Evolutionary conservation across 1,284 basidiomycete species (phyloP).

Genomic region (Marasmius sp.): DNA sequence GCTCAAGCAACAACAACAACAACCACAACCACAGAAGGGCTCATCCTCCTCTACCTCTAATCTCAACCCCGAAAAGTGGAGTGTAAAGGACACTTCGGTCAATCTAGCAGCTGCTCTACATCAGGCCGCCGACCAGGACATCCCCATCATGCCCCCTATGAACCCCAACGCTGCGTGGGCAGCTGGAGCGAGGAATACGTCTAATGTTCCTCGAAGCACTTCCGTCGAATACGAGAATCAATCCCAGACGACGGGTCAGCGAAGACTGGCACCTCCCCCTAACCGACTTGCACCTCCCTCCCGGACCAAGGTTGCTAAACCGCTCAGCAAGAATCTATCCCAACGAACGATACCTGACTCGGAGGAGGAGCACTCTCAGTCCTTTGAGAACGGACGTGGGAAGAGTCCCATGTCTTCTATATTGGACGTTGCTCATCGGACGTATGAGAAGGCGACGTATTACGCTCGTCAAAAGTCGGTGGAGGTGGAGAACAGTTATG

Average conservation of each 20-base stretch:
- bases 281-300: slow-evolving; percentile 35
- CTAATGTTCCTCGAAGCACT: slow-evolving; percentile 62
- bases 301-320: slow-evolving; percentile 32
- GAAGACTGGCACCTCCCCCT: slow-evolving; percentile 60
- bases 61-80: slow-evolving; percentile 54
- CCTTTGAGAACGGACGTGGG: slow-evolving; percentile 38
- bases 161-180: slow-evolving; percentile 67
- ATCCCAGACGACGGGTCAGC: slow-evolving; percentile 48
- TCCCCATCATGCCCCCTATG: slow-evolving; percentile 31
- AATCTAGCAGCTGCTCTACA: slow-evolving; percentile 80
- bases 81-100: slow-evolving; percentile 78
- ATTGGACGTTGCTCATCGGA: slow-evolving; percentile 51
- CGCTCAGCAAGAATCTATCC: slow-evolving; percentile 52
- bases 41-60: slow-evolving; percentile 25
- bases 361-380: slow-evolving; percentile 53
- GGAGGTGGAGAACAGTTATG: slow-evolving; percentile 66
- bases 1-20: slow-evolving; percentile 32
- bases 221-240: slow-evolving; percentile 78
- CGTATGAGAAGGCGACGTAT: slow-evolving; percentile 51
- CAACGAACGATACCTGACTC: slow-evolving; percentile 58
- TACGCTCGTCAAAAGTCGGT: slow-evolving; percentile 63
- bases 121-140: slow-evolving; percentile 56
- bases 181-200: slow-evolving; percentile 48
- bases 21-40: neutral
- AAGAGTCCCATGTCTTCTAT: slow-evolving; percentile 66